Percentiles rank a stretch among this genome's conserved stretches.
phyloP scores from a whole-genome alignment of 2,329 filamentous ascomycete genomes.

The Claviceps africana region DNA sequence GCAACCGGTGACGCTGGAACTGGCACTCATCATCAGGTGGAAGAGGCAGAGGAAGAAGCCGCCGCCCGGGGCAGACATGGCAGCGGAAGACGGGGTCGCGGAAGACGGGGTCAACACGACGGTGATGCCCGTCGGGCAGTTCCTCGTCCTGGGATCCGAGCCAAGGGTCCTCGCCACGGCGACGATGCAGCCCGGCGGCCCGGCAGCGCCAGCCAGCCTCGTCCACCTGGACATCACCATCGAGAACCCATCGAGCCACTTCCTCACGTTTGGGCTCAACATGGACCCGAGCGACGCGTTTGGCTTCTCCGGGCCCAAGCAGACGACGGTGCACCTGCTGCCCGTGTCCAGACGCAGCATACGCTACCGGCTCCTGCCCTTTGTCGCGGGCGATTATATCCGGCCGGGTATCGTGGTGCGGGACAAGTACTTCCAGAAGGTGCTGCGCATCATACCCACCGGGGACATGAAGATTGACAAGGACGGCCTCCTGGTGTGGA shows the following conservation, averaged over 20 bases:
- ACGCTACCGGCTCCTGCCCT: conserved; percentile 61
- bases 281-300: conserved; percentile 93
- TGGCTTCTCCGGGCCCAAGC: conserved; percentile 81
- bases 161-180: conserved; percentile 64
- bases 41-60: conserved; percentile 32
- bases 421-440: conserved; percentile 89
- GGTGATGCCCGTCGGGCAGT: conserved; percentile 61
- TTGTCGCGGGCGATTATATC: conserved; percentile 53
- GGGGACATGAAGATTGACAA: conserved; percentile 55
- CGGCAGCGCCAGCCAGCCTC: conserved; percentile 17
- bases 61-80: conserved; percentile 10
- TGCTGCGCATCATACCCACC: conserved; percentile 65
- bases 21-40: conserved; percentile 68
- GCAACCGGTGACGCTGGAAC: conserved; percentile 57
- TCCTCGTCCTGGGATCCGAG: conserved; percentile 69
- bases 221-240: conserved; percentile 48
- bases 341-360: conserved; percentile 64
- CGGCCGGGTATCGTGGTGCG: conserved; percentile 60
- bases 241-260: conserved; percentile 89
- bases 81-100: not conserved
- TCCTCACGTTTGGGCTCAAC: conserved; percentile 77
- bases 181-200: conserved; percentile 27
- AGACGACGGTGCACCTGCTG: conserved; percentile 63
- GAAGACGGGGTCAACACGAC: conserved; percentile 39
- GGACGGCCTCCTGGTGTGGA: conserved; percentile 50